phyloP scores from a whole-genome alignment of 768 basidiomycete genomes.

The Mycena floridula region DNA sequence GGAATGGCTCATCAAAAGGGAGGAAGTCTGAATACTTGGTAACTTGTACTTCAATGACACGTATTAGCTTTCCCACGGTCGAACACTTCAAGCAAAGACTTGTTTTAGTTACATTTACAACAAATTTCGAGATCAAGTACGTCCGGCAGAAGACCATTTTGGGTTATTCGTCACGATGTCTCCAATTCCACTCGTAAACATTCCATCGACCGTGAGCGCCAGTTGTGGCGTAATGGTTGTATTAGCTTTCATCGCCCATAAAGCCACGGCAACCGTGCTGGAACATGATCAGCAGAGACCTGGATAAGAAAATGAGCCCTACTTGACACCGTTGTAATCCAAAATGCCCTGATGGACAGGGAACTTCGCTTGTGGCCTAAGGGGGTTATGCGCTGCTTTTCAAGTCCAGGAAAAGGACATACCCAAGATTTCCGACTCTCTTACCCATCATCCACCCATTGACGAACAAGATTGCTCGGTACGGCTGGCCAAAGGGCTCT shows the following conservation, averaged over 20 bases:
- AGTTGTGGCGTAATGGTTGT: slow-evolving; percentile 28
- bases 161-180: slow-evolving; percentile 30
- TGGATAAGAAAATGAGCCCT: slow-evolving; percentile 14
- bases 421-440: slow-evolving; percentile 67
- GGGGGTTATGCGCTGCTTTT: slow-evolving; percentile 1
- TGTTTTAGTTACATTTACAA: too few relatives aligned
- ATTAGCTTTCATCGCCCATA: slow-evolving; percentile 39
- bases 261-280: slow-evolving; percentile 49
- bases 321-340: slow-evolving; percentile 69
- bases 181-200: slow-evolving; percentile 43
- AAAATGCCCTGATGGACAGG: slow-evolving; percentile 81
- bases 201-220: slow-evolving; percentile 29
- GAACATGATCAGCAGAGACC: not conserved
- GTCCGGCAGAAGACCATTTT: slow-evolving; percentile 2
- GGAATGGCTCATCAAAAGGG: too few relatives aligned
- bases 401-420: slow-evolving; percentile 12
- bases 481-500: slow-evolving; percentile 51
- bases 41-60: too few relatives aligned
- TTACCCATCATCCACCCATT: slow-evolving; percentile 93
- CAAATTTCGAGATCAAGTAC: not conserved
- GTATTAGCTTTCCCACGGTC: too few relatives aligned
- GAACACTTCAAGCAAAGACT: too few relatives aligned
- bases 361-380: slow-evolving; percentile 73
- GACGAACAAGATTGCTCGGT: slow-evolving; percentile 68
- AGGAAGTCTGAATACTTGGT: too few relatives aligned